phyloP scores from a whole-genome alignment of 2,329 filamentous ascomycete genomes.

The Sordariomycetes sp. region DNA sequence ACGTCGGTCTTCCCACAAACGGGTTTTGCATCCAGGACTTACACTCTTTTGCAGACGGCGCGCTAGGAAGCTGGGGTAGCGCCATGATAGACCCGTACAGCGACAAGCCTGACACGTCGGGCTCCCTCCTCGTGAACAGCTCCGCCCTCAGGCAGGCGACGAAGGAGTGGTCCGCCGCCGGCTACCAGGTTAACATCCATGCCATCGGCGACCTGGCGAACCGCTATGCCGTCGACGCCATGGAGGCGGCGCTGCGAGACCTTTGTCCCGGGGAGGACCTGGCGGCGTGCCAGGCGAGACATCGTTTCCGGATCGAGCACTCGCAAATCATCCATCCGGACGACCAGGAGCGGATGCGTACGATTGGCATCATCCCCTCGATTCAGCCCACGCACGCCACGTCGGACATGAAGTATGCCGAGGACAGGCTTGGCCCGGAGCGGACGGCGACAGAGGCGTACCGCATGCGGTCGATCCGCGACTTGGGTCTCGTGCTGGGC shows the following conservation, averaged over 20 bases:
- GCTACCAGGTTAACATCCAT: conserved; percentile 60
- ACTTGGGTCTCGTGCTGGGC: conserved; percentile 42
- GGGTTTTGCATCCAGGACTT: background rate
- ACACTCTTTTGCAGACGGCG: conserved; percentile 36
- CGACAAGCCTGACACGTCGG: conserved; percentile 46
- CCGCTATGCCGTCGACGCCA: conserved; percentile 48
- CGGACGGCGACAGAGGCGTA: conserved; percentile 47
- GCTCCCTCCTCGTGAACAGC: conserved; percentile 55
- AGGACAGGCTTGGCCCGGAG: conserved; percentile 39
- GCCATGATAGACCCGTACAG: conserved; percentile 59
- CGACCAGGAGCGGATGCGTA: conserved; percentile 46
- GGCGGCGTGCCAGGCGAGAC: conserved; percentile 35
- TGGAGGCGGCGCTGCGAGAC: conserved; percentile 39
- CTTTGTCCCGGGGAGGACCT: conserved; percentile 31
- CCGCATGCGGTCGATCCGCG: conserved; percentile 48
- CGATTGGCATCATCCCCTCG: conserved; percentile 50
- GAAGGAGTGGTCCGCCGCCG: conserved; percentile 41
- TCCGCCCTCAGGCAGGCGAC: conserved; percentile 40
- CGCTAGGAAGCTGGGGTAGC: conserved; percentile 58
- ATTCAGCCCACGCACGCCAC: conserved; percentile 63
- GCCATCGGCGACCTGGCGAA: conserved; percentile 61
- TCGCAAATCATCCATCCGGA: conserved; percentile 55
- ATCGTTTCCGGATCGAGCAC: conserved; percentile 57
- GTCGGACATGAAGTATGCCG: conserved; percentile 56
- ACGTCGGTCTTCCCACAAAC: conserved; percentile 8